phyloP scores from a whole-genome alignment of 768 basidiomycete species.

The Atractiella rhizophila region DNA sequence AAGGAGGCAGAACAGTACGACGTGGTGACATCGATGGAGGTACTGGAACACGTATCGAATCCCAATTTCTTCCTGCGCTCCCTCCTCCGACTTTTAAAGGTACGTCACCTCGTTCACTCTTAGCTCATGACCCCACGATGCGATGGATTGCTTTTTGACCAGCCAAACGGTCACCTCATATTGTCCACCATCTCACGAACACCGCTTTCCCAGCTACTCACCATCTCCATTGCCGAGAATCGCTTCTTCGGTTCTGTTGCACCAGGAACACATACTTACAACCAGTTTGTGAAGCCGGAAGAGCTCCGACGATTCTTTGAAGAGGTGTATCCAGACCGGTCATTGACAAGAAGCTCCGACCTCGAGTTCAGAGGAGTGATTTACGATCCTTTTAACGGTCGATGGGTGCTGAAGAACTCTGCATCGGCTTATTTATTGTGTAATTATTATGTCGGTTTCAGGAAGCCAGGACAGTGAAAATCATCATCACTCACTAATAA shows the following conservation, averaged over 20 bases:
- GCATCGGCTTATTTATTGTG: too few species aligned
- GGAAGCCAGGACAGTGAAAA: too few species aligned
- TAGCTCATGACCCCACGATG: not conserved
- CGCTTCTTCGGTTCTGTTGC: slow-evolving; percentile 45
- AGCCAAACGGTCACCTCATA: slow-evolving; percentile 92
- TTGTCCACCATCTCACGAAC: slow-evolving; percentile 83
- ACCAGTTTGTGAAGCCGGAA: slow-evolving; percentile 63
- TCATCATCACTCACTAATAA: too few species aligned
- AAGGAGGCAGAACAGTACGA: slow-evolving; percentile 42
- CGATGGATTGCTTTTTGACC: not conserved
- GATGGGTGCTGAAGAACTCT: slow-evolving; percentile 2
- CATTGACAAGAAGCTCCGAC: not conserved
- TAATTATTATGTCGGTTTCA: too few species aligned
- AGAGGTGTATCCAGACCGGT: not conserved
- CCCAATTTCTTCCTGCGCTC: slow-evolving; percentile 57
- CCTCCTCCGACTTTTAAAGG: slow-evolving; percentile 67
- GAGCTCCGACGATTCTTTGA: slow-evolving; percentile 62
- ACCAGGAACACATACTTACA: slow-evolving; percentile 68
- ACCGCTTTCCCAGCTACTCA: slow-evolving; percentile 41
- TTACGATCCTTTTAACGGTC: slow-evolving; percentile 4
- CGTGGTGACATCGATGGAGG: slow-evolving; percentile 91
- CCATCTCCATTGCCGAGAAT: slow-evolving; percentile 56
- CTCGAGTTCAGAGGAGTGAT: slow-evolving; percentile 6
- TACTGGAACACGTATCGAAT: slow-evolving; percentile 88
- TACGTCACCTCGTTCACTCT: slow-evolving; percentile 21